A percentile compares a stretch with the other conserved stretches of the same genome.
Conservation (phyloP, 345 rosid genomes). For the Heritiera littoralis region DNA sequence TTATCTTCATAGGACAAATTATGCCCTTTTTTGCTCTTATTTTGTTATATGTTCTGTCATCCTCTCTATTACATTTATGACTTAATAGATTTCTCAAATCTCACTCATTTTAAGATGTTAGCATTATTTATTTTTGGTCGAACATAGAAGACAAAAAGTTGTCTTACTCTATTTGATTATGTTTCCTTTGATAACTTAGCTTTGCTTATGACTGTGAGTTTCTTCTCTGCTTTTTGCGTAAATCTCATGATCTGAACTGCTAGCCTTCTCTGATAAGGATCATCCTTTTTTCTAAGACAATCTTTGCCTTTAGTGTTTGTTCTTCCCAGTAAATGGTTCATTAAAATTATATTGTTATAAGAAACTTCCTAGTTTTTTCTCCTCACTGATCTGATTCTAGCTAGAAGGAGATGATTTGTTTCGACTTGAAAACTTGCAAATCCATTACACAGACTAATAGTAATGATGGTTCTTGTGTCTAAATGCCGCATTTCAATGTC, state of each 20-base stretch:
- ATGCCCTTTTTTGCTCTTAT: not conserved
- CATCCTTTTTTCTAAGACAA: not conserved
- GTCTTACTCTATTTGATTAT: not conserved
- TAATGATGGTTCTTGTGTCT: not conserved
- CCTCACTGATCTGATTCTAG: not conserved
- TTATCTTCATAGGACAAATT: not conserved
- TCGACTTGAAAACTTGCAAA: not conserved
- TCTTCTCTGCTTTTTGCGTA: not conserved
- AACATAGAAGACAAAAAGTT: not conserved
- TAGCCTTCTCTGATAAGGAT: not conserved
- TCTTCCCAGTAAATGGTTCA: not conserved
- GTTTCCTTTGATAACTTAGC: not conserved
- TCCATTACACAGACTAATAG: not conserved
- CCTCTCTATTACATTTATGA: not conserved
- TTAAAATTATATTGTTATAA: not conserved
- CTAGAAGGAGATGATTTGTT: not conserved
- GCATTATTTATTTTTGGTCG: not conserved
- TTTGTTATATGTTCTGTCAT: not conserved
- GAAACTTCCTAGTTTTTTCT: not conserved
- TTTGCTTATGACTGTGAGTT: not conserved
- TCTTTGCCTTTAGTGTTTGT: not conserved
- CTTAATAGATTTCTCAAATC: not conserved
- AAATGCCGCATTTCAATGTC: constrained; percentile 3
- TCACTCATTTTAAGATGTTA: not conserved
- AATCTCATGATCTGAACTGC: constrained; percentile 4